Evolutionary conservation across 1,139 yeast genomes (phyloP).

Genomic region (Arxiozyma slooffiae): DNA sequence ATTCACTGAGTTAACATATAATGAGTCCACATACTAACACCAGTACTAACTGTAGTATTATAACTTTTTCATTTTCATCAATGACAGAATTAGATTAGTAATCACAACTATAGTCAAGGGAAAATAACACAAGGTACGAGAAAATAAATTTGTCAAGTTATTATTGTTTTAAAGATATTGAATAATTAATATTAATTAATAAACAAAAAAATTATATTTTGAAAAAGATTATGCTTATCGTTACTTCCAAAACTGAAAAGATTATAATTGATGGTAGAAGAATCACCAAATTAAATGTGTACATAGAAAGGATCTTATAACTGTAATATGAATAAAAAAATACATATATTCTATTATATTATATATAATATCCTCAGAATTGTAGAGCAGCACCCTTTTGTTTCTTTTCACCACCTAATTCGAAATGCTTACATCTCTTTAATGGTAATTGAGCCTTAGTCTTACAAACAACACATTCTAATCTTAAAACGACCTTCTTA

Average conservation of each 20-base stretch:
- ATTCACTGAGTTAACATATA: too few relatives aligned
- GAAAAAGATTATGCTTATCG: background rate
- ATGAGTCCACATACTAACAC: too few relatives aligned
- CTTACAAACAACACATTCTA: slow-evolving; percentile 98
- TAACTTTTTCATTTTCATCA: too few relatives aligned
- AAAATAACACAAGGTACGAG: background rate
- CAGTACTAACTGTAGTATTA: too few relatives aligned
- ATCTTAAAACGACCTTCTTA: slow-evolving; percentile 98
- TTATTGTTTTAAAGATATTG: too few relatives aligned
- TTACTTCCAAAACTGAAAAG: background rate
- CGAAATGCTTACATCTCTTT: slow-evolving; percentile 99
- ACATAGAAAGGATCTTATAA: slow-evolving; percentile 2
- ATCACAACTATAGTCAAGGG: too few relatives aligned
- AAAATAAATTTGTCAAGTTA: too few relatives aligned
- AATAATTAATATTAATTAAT: too few relatives aligned
- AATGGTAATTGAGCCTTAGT: slow-evolving; percentile 96
- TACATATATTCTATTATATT: slow-evolving; percentile 1
- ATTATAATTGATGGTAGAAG: background rate
- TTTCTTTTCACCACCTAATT: slow-evolving; percentile 99
- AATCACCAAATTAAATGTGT: background rate
- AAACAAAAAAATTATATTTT: too few relatives aligned
- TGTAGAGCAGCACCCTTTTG: slow-evolving; percentile 99
- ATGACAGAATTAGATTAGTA: too few relatives aligned
- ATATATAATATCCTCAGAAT: slow-evolving; percentile 43
- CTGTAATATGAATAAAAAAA: background rate